Conservation (phyloP, 192 early-diverging fungal genomes). For the Entomortierella parvispora region DNA sequence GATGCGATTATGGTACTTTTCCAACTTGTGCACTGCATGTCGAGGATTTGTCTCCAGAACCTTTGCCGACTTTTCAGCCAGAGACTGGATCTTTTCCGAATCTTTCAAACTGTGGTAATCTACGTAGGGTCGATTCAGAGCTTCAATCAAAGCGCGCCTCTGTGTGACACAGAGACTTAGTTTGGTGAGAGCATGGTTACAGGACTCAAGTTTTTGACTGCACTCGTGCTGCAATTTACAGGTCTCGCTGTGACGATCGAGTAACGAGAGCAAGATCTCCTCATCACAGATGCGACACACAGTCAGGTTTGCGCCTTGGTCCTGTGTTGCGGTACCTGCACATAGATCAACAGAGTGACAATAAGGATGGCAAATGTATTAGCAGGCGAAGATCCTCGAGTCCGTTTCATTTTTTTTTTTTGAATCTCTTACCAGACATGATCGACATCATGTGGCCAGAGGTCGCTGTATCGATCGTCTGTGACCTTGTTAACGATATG, state of each 20-base stretch:
- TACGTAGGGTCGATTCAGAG: slow-evolving; percentile 49
- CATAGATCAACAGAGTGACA: too few species aligned
- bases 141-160: slow-evolving; percentile 56
- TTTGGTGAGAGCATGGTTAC: slow-evolving; percentile 76
- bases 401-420: too few species aligned
- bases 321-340: not conserved
- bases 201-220: slow-evolving; percentile 52
- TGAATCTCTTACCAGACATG: not conserved
- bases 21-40: slow-evolving; percentile 38
- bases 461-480: slow-evolving; percentile 24
- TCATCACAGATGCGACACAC: slow-evolving; percentile 93
- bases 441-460: slow-evolving; percentile 2
- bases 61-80: slow-evolving; percentile 31
- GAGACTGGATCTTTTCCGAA: slow-evolving; percentile 47
- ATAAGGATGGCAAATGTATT: too few species aligned
- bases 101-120: slow-evolving; percentile 57
- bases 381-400: too few species aligned
- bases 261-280: slow-evolving; percentile 65
- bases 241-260: slow-evolving; percentile 83
- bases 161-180: slow-evolving; percentile 51
- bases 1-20: slow-evolving; percentile 43
- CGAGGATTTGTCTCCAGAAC: slow-evolving; percentile 36
- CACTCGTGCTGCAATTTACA: slow-evolving; percentile 63
- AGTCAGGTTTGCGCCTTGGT: slow-evolving; percentile 51
- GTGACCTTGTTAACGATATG: slow-evolving; percentile 19